Percentiles rank a stretch among this genome's conserved stretches.
These are phyloP conservation scores for Discostella stelligeroides DNA, from an alignment of 108 stramenopile species.

Conservation along the genomic window DNA sequence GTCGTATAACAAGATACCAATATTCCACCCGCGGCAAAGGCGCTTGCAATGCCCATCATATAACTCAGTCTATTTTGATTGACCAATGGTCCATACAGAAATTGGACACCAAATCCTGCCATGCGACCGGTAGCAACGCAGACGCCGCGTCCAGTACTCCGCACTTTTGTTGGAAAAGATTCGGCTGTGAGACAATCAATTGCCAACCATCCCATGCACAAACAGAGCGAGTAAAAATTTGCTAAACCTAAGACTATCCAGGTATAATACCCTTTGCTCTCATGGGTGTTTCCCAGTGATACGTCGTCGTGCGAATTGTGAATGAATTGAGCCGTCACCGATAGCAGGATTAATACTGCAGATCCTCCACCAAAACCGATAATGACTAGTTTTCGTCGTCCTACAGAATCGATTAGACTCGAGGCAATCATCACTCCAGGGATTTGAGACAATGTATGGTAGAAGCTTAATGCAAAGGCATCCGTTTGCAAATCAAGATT, in stretches of 20 bases:
- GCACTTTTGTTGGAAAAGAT: conserved; percentile 46
- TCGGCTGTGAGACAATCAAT: conserved; percentile 42
- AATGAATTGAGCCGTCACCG: conserved; percentile 17
- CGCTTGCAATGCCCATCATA: conserved; percentile 29
- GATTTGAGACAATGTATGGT: conserved; percentile 46
- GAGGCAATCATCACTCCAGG: conserved; percentile 41
- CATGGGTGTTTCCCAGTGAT: neutral
- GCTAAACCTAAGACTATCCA: conserved; percentile 25
- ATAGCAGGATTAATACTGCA: conserved; percentile 9
- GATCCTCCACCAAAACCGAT: conserved; percentile 28
- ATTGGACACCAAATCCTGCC: conserved; percentile 37
- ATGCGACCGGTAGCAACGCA: conserved; percentile 46
- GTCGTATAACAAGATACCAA: conserved; percentile 19
- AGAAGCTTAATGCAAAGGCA: conserved; percentile 34
- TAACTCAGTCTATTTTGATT: conserved; percentile 14
- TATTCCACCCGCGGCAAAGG: conserved; percentile 26
- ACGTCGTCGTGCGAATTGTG: neutral
- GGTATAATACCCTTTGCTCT: conserved; percentile 2
- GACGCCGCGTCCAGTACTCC: conserved; percentile 47
- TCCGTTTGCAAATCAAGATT: conserved; percentile 17
- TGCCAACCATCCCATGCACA: conserved; percentile 37
- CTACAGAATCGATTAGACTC: conserved; percentile 40
- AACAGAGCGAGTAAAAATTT: conserved; percentile 23
- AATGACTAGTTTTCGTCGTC: conserved; percentile 30
- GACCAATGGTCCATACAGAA: conserved; percentile 35